Evolutionary conservation across 192 early-diverging fungal genomes (phyloP).

Genomic region (Gamsiella multidivaricata): DNA sequence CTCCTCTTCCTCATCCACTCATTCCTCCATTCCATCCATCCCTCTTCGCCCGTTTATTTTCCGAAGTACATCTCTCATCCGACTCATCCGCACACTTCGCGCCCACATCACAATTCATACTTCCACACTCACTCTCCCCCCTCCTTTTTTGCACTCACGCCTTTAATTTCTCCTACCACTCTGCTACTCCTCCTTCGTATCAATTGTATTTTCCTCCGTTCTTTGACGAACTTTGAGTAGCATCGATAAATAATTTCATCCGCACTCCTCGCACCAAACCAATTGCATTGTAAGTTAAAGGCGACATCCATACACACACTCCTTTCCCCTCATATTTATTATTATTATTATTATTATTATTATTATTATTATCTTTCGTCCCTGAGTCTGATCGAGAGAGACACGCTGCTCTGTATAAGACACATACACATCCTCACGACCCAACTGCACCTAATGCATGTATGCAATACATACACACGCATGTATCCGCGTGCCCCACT

Average conservation of each 20-base stretch:
- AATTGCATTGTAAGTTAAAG: no score
- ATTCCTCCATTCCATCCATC: background rate
- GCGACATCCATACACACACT: no score
- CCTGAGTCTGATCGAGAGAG: no score
- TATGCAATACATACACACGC: background rate
- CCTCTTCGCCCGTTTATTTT: background rate
- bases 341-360: no score
- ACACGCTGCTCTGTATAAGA: background rate
- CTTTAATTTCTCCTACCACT: no score
- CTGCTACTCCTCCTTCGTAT: no score
- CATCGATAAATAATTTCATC: no score
- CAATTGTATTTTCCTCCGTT: no score
- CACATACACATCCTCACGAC: background rate
- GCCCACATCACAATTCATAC: background rate
- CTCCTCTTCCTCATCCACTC: background rate
- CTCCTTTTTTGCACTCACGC: background rate
- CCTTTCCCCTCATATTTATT: no score
- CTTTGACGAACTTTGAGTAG: no score
- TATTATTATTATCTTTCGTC: background rate
- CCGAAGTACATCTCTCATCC: background rate
- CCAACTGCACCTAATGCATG: background rate
- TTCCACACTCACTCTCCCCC: background rate
- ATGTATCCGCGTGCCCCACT: background rate
- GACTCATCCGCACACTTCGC: background rate
- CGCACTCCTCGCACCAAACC: no score